Conservation (phyloP, 805 yeast species). For the Teunomyces cretensis region DNA sequence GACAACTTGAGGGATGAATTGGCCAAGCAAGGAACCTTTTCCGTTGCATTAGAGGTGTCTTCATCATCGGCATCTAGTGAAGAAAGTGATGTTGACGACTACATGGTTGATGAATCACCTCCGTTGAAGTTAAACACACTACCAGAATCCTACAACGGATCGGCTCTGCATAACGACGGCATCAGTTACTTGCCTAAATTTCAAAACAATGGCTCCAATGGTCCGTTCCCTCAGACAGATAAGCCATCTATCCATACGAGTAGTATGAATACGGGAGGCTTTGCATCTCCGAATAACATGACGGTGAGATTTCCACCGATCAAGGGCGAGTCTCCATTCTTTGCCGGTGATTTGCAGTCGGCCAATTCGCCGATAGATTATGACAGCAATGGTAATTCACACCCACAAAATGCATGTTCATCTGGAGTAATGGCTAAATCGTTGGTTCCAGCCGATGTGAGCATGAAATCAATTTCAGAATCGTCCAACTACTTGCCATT, state of each 20-base stretch:
- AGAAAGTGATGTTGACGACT: constrained; percentile 42
- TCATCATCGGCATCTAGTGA: constrained; percentile 13
- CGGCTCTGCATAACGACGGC: constrained; percentile 2
- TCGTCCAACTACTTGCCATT: constrained; percentile 67
- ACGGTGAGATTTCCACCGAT: constrained; percentile 11
- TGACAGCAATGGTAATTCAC: constrained; percentile 1
- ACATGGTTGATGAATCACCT: constrained; percentile 19
- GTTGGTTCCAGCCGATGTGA: not conserved
- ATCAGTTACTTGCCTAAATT: not conserved
- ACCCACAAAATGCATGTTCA: not conserved
- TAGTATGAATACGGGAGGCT: constrained; percentile 11
- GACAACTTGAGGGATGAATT: constrained; percentile 3
- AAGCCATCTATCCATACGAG: constrained; percentile 7
- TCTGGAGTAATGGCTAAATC: not conserved
- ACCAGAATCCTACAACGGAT: constrained; percentile 11
- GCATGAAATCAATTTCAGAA: constrained; percentile 20
- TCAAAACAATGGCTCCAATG: not conserved
- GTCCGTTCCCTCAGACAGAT: not conserved
- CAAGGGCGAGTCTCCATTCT: constrained; percentile 20
- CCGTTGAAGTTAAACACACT: constrained; percentile 28
- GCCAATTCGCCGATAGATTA: constrained; percentile 18
- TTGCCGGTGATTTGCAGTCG: constrained; percentile 12
- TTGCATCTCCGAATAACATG: constrained; percentile 16
- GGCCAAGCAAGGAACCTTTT: constrained; percentile 6
- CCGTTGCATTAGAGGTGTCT: not conserved